phyloP scores from a whole-genome alignment of 192 early-diverging fungal genomes.

The Backusella sp. region DNA sequence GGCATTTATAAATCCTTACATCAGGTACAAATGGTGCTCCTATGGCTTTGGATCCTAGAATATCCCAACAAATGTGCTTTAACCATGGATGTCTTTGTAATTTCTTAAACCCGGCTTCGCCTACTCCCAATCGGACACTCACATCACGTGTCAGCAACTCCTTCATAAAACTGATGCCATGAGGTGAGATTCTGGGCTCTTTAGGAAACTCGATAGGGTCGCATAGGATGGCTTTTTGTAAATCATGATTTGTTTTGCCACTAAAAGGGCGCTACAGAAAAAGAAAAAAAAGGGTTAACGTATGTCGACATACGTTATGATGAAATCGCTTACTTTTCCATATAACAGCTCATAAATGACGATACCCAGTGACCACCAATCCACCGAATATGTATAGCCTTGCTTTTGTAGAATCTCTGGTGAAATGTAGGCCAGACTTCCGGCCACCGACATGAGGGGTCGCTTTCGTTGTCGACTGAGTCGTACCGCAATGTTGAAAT shows the following conservation, averaged over 20 bases:
- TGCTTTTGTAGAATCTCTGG: conserved; percentile 69
- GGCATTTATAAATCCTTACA: conserved; percentile 43
- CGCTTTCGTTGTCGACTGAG: conserved; percentile 55
- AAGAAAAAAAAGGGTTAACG: not conserved
- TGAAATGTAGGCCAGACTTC: conserved; percentile 86
- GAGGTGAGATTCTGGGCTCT: conserved; percentile 44
- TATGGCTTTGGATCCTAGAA: conserved; percentile 64
- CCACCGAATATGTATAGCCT: conserved; percentile 52
- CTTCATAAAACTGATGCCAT: conserved; percentile 53
- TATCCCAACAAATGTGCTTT: conserved; percentile 71
- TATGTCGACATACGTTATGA: conserved; percentile 20
- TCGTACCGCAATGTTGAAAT: conserved; percentile 85
- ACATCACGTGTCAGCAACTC: conserved; percentile 53
- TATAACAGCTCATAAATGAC: conserved; percentile 73
- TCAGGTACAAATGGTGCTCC: conserved; percentile 84
- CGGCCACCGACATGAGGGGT: conserved; percentile 70
- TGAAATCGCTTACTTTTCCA: conserved; percentile 56
- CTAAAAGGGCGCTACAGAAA: conserved; percentile 73
- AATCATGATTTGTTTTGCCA: conserved; percentile 79
- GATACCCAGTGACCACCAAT: conserved; percentile 83
- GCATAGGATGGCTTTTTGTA: conserved; percentile 66
- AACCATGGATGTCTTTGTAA: conserved; percentile 85
- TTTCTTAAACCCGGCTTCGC: conserved; percentile 64
- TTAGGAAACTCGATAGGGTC: conserved; percentile 68
- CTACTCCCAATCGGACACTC: conserved; percentile 73